phyloP scores from a whole-genome alignment of 352 stramenopile species.

The Elongisporangium anandrum region DNA sequence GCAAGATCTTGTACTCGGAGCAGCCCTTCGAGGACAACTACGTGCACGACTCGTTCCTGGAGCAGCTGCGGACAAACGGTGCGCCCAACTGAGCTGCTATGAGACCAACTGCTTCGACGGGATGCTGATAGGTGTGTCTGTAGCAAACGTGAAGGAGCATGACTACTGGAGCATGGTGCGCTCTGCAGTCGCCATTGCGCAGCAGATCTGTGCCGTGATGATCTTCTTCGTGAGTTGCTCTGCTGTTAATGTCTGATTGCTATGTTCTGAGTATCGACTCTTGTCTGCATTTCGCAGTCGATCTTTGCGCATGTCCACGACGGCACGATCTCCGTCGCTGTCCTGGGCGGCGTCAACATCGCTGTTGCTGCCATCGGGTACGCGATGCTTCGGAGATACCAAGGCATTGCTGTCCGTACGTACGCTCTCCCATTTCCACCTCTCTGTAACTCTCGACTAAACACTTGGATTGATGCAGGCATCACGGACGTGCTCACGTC shows the following conservation, averaged over 20 bases:
- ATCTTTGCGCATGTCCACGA: constrained; percentile 72
- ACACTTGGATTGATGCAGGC: constrained; percentile 14
- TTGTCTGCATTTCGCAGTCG: constrained; percentile 27
- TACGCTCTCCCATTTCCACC: not conserved
- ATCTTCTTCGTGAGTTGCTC: constrained; percentile 79
- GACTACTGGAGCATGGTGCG: constrained; percentile 85
- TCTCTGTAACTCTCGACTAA: not conserved
- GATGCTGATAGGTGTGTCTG: not conserved
- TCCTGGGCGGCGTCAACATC: constrained; percentile 55
- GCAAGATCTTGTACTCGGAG: constrained; percentile 85
- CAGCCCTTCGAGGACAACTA: constrained; percentile 91
- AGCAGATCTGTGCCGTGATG: constrained; percentile 86
- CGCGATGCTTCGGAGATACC: constrained; percentile 38
- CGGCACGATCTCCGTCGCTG: constrained; percentile 41
- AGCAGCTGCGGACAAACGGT: constrained; percentile 90
- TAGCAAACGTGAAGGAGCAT: constrained; percentile 79
- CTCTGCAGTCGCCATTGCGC: constrained; percentile 77
- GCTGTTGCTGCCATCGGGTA: constrained; percentile 54
- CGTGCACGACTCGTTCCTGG: constrained; percentile 86
- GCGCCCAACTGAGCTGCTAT: constrained; percentile 3
- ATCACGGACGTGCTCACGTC: constrained; percentile 52
- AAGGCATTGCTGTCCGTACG: constrained; percentile 33
- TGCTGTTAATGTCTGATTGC: not conserved
- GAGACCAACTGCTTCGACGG: not conserved
- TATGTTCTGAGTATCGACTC: constrained; percentile 1